Percentiles rank a stretch among this genome's conserved stretches.
phyloP scores from a whole-genome alignment of 1,284 basidiomycete species.

The Tylopilus sp. region DNA sequence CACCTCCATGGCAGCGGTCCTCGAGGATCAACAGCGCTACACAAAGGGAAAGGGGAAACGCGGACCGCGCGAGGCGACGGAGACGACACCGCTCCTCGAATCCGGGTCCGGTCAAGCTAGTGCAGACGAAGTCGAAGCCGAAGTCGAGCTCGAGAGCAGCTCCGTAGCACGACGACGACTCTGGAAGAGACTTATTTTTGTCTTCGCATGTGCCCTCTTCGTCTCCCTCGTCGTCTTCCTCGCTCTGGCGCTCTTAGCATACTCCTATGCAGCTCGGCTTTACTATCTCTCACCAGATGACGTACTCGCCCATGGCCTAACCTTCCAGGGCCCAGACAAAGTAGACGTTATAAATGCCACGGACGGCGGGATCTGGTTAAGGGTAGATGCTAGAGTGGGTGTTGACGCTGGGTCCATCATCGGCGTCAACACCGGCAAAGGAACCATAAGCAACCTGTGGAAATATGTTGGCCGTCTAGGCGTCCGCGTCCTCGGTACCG shows the following conservation, averaged over 20 bases:
- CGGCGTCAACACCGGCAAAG: conserved; percentile 47
- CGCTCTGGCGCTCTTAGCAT: conserved; percentile 48
- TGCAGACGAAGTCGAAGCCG: conserved; percentile 17
- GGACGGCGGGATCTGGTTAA: conserved; percentile 55
- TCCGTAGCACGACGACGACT: conserved; percentile 20
- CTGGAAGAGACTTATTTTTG: conserved; percentile 25
- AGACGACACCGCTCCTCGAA: conserved; percentile 33
- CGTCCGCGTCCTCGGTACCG: conserved; percentile 47
- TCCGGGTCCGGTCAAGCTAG: conserved; percentile 20
- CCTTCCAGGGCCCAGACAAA: conserved; percentile 54
- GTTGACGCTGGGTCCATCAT: conserved; percentile 60
- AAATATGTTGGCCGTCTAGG: conserved; percentile 65
- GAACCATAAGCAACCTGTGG: conserved; percentile 45
- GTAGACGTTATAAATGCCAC: conserved; percentile 60
- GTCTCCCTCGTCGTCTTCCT: conserved; percentile 42
- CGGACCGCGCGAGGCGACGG: conserved; percentile 25
- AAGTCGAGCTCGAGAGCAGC: conserved; percentile 12
- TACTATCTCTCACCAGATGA: conserved; percentile 53
- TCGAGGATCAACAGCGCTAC: conserved; percentile 12
- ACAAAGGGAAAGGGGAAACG: conserved; percentile 33
- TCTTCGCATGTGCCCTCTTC: conserved; percentile 35
- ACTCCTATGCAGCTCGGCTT: conserved; percentile 57
- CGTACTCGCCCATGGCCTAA: conserved; percentile 51
- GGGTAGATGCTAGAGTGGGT: conserved; percentile 53
- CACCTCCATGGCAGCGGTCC: conserved; percentile 21